Conservation (phyloP, 495 filamentous ascomycete species). For the Lophiostoma macrostomum region DNA sequence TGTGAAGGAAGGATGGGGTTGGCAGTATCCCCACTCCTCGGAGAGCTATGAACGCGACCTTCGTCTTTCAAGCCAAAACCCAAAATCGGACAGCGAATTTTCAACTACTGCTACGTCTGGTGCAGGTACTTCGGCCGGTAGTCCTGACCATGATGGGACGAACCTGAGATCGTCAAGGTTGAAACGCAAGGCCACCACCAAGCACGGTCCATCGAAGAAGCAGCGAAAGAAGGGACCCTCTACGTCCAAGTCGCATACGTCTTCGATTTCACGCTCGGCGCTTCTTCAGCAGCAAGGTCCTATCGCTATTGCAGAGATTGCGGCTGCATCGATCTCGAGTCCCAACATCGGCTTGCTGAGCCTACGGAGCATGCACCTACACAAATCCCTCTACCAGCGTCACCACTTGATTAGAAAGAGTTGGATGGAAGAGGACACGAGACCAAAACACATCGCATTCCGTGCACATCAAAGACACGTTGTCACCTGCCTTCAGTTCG, state of each 20-base stretch:
- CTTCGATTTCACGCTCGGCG: conserved; percentile 44
- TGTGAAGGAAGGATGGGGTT: conserved; percentile 96
- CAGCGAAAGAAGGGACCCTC: conserved; percentile 50
- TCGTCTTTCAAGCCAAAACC: conserved; percentile 34
- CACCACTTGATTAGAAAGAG: conserved; percentile 83
- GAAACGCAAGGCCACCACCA: conserved; percentile 57
- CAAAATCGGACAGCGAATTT: conserved; percentile 22
- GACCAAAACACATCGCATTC: conserved; percentile 93
- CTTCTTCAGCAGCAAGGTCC: conserved; percentile 65
- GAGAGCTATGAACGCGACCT: conserved; percentile 80
- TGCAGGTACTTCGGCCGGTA: background rate
- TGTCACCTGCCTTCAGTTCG: conserved; percentile 96
- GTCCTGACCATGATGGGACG: conserved; percentile 20
- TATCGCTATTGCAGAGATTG: conserved; percentile 78
- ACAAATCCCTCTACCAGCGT: conserved; percentile 92
- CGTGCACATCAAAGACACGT: conserved; percentile 93
- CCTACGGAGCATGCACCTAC: conserved; percentile 80
- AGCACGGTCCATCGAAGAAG: conserved; percentile 37
- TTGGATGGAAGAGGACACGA: conserved; percentile 83
- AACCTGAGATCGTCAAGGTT: conserved; percentile 37
- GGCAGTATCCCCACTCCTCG: conserved; percentile 77
- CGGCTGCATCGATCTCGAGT: conserved; percentile 74
- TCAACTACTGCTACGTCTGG: conserved; percentile 23
- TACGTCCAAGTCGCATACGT: conserved; percentile 36
- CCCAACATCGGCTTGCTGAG: conserved; percentile 74